Percentiles rank a stretch among this genome's conserved stretches.
phyloP scores from a whole-genome alignment of 805 yeast genomes.

The Komagataella kurtzmanii region DNA sequence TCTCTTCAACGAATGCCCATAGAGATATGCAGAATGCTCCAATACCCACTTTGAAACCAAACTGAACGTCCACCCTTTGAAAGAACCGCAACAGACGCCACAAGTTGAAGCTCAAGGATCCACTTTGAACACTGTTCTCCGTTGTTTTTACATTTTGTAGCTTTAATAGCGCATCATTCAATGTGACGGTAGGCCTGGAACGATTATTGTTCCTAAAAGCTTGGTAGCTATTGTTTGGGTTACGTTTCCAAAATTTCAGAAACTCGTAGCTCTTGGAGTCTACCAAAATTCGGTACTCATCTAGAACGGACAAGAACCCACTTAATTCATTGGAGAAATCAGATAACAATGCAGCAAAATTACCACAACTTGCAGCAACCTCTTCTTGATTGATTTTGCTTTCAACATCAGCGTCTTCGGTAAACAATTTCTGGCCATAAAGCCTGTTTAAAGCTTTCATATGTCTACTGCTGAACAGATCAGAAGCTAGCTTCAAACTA shows the following conservation, averaged over 20 bases:
- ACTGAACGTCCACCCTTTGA: conserved; percentile 55
- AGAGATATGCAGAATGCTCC: conserved; percentile 58
- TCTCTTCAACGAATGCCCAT: conserved; percentile 50
- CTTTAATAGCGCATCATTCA: conserved; percentile 2
- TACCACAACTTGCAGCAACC: conserved; percentile 75
- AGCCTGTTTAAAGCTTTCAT: conserved; percentile 39
- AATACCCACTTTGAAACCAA: conserved; percentile 66
- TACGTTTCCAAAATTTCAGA: conserved; percentile 34
- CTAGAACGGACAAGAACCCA: conserved; percentile 29
- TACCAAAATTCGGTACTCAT: conserved; percentile 17
- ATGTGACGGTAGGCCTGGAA: not conserved
- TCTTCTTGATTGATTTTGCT: conserved; percentile 58
- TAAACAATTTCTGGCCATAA: conserved; percentile 42
- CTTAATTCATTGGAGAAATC: conserved; percentile 48
- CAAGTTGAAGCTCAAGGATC: conserved; percentile 16
- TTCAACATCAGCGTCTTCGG: conserved; percentile 19
- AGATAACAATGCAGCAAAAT: conserved; percentile 52
- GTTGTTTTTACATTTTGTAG: conserved; percentile 3
- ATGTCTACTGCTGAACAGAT: conserved; percentile 44
- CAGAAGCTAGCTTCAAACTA: conserved; percentile 37
- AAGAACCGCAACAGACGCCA: conserved; percentile 42
- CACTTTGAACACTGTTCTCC: conserved; percentile 5
- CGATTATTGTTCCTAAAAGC: not conserved
- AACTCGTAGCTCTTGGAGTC: conserved; percentile 32
- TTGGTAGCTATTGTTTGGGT: conserved; percentile 1